A percentile compares a stretch with the other conserved stretches of the same genome.
phyloP scores from a whole-genome alignment of 345 rosid genomes.

The Pistacia integerrima region DNA sequence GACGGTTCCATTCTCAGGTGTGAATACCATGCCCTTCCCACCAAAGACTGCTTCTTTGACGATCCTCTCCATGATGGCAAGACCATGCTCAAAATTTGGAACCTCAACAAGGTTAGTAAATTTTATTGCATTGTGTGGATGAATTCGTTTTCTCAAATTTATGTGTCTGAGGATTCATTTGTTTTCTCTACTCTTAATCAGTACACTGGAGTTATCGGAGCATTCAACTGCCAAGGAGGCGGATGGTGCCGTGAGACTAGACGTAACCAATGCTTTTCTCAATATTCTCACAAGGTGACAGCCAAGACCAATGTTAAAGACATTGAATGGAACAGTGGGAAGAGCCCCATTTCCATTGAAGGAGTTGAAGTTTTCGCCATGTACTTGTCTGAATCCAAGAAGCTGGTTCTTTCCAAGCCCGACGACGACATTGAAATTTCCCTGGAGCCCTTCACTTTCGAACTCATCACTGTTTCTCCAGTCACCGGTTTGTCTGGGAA shows the following conservation, averaged over 20 bases:
- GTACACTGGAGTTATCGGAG: conserved; percentile 86
- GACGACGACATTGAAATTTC: conserved; percentile 53
- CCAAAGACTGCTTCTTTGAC: conserved; percentile 80
- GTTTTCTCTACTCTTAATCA: conserved; percentile 24
- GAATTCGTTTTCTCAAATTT: background rate
- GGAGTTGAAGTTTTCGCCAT: conserved; percentile 59
- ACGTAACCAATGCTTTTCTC: conserved; percentile 71
- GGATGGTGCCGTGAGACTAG: conserved; percentile 89
- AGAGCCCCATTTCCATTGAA: conserved; percentile 61
- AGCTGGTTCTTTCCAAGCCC: conserved; percentile 58
- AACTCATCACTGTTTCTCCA: conserved; percentile 80
- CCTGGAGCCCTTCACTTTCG: conserved; percentile 76
- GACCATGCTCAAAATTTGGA: conserved; percentile 99
- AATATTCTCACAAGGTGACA: conserved; percentile 53
- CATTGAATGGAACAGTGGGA: conserved; percentile 86
- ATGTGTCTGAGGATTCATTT: background rate
- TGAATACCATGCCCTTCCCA: conserved; percentile 86
- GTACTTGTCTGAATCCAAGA: conserved; percentile 73
- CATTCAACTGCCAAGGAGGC: conserved; percentile 98
- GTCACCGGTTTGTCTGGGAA: conserved; percentile 45
- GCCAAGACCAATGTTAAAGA: conserved; percentile 58
- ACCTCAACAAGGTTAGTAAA: conserved; percentile 74
- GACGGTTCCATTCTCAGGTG: conserved; percentile 88
- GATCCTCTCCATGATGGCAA: conserved; percentile 98
- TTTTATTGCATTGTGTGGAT: background rate